Percentiles rank a stretch among this genome's conserved stretches.
Evolutionary conservation across 2,329 filamentous ascomycete genomes (phyloP).

Genomic region (Leptosphaerulina australis): DNA sequence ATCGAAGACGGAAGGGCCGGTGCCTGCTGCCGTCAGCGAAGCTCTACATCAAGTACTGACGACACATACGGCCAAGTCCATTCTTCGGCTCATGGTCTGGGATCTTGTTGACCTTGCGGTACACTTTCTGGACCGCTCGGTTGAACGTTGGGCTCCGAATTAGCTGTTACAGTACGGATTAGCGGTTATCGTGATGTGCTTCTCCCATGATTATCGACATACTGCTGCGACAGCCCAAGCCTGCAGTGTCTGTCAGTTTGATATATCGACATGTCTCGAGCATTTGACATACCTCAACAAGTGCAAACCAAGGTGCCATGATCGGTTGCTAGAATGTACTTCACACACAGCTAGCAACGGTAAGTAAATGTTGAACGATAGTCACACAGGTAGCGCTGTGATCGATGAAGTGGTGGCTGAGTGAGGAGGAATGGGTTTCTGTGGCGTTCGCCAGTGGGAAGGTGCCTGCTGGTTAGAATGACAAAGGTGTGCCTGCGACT

Average conservation of each 20-base stretch:
- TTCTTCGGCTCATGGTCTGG: constrained; percentile 50
- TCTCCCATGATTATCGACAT: constrained; percentile 17
- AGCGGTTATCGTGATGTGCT: constrained; percentile 1
- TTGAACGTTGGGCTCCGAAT: constrained; percentile 63
- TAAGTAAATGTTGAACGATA: neutral
- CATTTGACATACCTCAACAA: constrained; percentile 40
- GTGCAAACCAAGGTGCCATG: constrained; percentile 42
- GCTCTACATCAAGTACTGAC: constrained; percentile 27
- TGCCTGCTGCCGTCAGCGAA: constrained; percentile 26
- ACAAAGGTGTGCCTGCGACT: constrained; percentile 5
- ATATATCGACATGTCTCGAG: neutral
- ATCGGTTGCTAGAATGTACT: neutral
- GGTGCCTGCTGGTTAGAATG: neutral
- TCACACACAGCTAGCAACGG: neutral
- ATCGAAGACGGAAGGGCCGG: constrained; percentile 52
- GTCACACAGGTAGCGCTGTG: neutral
- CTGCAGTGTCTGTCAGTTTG: constrained; percentile 36
- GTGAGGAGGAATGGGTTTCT: constrained; percentile 15
- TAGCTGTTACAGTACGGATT: constrained; percentile 46
- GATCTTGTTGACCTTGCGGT: constrained; percentile 54
- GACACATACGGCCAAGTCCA: constrained; percentile 55
- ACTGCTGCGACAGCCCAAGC: constrained; percentile 49
- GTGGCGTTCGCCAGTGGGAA: constrained; percentile 12
- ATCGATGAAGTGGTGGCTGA: constrained; percentile 3
- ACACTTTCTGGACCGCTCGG: constrained; percentile 57